Percentiles rank a stretch among this genome's conserved stretches.
Evolutionary conservation across 2,329 filamentous ascomycete genomes (phyloP).

Genomic region (Aureobasidium sp.): DNA sequence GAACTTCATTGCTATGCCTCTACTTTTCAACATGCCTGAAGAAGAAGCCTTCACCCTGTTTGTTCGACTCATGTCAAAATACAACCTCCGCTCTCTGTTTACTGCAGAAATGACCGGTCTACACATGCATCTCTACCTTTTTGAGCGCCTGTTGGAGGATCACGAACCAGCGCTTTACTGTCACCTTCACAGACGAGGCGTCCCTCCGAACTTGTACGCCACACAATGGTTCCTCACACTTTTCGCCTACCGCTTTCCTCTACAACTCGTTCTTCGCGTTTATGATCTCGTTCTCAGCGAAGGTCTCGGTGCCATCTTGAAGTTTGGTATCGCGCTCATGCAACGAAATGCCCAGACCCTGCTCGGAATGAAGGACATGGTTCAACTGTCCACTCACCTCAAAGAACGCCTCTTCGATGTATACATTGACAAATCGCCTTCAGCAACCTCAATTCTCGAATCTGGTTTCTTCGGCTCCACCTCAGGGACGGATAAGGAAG

Average conservation of each 20-base stretch:
- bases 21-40: conserved; percentile 97
- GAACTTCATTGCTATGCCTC: conserved; percentile 96
- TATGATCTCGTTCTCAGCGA: conserved; percentile 94
- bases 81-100: conserved; percentile 85
- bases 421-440: conserved; percentile 91
- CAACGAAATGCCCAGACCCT: conserved; percentile 78
- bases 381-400: conserved; percentile 75
- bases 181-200: conserved; percentile 78
- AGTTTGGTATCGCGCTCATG: conserved; percentile 93
- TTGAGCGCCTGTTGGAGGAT: conserved; percentile 89
- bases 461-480: conserved; percentile 89
- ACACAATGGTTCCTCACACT: conserved; percentile 98
- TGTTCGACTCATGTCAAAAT: conserved; percentile 93
- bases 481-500: conserved; percentile 81
- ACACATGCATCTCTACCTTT: conserved; percentile 88
- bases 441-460: conserved; percentile 85
- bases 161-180: conserved; percentile 90
- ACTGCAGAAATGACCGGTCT: conserved; percentile 93
- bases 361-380: conserved; percentile 83
- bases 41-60: conserved; percentile 93
- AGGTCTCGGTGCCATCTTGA: conserved; percentile 78
- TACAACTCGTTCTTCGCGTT: conserved; percentile 91
- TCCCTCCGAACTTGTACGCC: conserved; percentile 86
- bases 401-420: conserved; percentile 94
- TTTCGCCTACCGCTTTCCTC: conserved; percentile 95